Base-by-base conservation (phyloP, 2,329 filamentous ascomycete species). In the Cercospora sp. region DNA sequence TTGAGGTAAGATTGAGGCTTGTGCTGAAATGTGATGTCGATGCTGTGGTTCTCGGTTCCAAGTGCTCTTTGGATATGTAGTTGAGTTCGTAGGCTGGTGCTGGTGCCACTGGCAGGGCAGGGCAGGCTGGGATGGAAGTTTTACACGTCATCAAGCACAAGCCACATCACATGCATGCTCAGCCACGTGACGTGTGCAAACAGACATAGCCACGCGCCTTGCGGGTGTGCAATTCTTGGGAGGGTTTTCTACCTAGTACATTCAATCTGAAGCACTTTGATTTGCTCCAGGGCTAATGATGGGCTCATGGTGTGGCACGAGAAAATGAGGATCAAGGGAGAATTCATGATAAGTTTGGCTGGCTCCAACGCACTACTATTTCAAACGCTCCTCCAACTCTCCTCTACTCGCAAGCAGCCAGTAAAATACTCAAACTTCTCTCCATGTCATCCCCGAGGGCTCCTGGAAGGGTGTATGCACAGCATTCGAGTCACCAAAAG, bases 401-500 rank as follows among this genome's bases (percentile, higher is more conserved):
- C 16, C 21, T 5, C 53, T 32, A 3, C 7, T 58, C 26, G 5
- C 53, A 58, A 32, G 21, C n/a, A 63, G 45, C 9, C 18, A 51
- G 21, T 7, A 1, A 6, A 57, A 16, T 26, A 5, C 18, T 77
- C 69, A 82, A 5, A 83, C 80, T 37, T 82, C 80, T 68, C 72
- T 72, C 75, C 75, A 77, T 8, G 72, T 76, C 71, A 77, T 74
- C 4, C 74, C 72, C 5, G 71, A 59, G 13, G 70, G 66, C 53
- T 75, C 73, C 10, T 68, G 59, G 32, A 64, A 81, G 18, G 85
- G 85, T 3, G 85, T 87, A 60, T 83, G 83, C 28, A 92, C 85
- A 4, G 89, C 91, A 77, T 97, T 94, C 51, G 87, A 87, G 78
- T 97, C 93, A 3, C 91, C 92, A 78, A 97, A 97, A 0, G 93